These are phyloP conservation scores for Microcyclosporella mali DNA, from an alignment of 2,329 filamentous ascomycete species.

Conservation along the genomic window DNA sequence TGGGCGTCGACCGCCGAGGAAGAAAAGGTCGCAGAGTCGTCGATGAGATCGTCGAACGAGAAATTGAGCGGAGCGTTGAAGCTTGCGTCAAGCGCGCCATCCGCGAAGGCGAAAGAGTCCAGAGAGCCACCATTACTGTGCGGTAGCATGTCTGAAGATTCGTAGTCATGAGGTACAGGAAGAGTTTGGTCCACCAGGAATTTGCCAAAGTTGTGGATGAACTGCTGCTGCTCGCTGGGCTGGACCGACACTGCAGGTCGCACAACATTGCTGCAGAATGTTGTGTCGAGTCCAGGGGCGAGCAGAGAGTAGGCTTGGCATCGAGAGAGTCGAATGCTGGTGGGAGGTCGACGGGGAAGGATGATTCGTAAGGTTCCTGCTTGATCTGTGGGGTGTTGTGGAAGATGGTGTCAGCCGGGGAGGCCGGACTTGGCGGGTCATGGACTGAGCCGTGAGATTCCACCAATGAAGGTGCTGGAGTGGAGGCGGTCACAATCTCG, in stretches of 20 bases:
- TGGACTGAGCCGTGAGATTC: conserved; percentile 25
- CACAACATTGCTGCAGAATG: conserved; percentile 99
- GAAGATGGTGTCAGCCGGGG: conserved; percentile 22
- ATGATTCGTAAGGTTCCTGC: conserved; percentile 26
- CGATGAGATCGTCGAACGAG: conserved; percentile 34
- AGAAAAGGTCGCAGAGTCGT: conserved; percentile 38
- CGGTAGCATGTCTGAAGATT: conserved; percentile 30
- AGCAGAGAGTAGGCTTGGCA: conserved; percentile 36
- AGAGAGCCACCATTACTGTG: conserved; percentile 28
- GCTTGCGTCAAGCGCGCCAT: conserved; percentile 31
- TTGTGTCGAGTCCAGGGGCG: conserved; percentile 92
- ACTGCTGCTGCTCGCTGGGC: conserved; percentile 23
- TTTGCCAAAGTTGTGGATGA: conserved; percentile 12
- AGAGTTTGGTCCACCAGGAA: conserved; percentile 24
- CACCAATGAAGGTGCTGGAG: conserved; percentile 22
- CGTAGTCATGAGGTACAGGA: conserved; percentile 28
- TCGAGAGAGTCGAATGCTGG: conserved; percentile 28
- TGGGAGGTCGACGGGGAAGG: conserved; percentile 17
- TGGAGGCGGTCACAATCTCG: conserved; percentile 5
- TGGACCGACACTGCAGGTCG: conserved; percentile 99
- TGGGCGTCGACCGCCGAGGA: conserved; percentile 25
- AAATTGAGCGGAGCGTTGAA: conserved; percentile 30
- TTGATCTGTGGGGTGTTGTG: conserved; percentile 22
- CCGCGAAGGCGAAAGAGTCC: conserved; percentile 33
- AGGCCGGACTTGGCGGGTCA: conserved; percentile 22